These are phyloP conservation scores for Salix exigua DNA, from an alignment of 345 rosid genomes.

Conservation along the genomic window DNA sequence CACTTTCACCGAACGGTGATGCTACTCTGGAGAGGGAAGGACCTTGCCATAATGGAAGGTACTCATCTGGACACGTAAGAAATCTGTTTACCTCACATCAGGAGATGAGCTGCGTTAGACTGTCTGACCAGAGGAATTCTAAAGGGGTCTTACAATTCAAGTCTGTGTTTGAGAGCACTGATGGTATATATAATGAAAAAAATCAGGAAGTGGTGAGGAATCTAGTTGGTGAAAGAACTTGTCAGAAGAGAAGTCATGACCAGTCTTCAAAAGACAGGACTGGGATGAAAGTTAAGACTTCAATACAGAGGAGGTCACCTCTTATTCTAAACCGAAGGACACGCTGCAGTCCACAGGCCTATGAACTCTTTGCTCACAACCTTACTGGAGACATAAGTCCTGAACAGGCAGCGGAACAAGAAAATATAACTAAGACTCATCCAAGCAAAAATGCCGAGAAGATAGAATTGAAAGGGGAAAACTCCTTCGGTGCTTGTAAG, in stretches of 20 bases:
- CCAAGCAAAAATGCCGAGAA: conserved; percentile 17
- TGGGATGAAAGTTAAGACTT: conserved; percentile 19
- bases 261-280: conserved; percentile 23
- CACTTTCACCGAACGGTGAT: conserved; percentile 19
- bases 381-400: conserved; percentile 13
- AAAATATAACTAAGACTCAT: conserved; percentile 13
- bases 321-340: conserved; percentile 25
- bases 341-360: conserved; percentile 23
- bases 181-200: conserved; percentile 17
- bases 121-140: conserved; percentile 11
- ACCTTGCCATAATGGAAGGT: conserved; percentile 9
- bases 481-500: conserved; percentile 2
- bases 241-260: conserved; percentile 7
- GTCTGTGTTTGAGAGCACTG: conserved; percentile 10
- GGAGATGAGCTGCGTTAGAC: conserved; percentile 6
- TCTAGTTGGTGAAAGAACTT: conserved; percentile 7
- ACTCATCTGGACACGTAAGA: conserved; percentile 8
- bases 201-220: conserved; percentile 6
- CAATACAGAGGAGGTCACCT: conserved; percentile 27
- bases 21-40: conserved; percentile 13
- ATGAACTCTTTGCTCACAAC: conserved; percentile 20
- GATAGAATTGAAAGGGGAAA: conserved; percentile 11
- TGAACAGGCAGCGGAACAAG: conserved; percentile 21
- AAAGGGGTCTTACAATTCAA: conserved; percentile 9
- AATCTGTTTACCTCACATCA: conserved; percentile 11